These are phyloP conservation scores for Rhizopogon roseolus DNA, from an alignment of 768 basidiomycete species.

Conservation along the genomic window DNA sequence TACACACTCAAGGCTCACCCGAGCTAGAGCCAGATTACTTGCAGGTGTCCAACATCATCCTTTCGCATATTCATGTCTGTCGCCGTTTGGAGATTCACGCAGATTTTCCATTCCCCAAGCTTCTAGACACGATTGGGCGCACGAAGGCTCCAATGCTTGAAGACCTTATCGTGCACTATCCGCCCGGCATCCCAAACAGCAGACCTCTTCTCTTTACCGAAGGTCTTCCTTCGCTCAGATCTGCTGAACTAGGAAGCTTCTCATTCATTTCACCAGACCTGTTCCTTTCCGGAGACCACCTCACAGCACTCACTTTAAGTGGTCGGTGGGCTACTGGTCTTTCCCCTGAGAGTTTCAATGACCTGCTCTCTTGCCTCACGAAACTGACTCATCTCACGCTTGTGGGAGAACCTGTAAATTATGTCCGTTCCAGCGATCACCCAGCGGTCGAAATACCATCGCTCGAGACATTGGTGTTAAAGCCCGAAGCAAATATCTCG, in stretches of 20 bases:
- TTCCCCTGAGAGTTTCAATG: conserved; percentile 14
- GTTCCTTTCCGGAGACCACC: not conserved
- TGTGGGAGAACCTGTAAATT: conserved; percentile 23
- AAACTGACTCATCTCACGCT: conserved; percentile 19
- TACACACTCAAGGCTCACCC: conserved; percentile 11
- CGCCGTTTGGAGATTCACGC: conserved; percentile 21
- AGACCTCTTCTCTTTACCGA: not conserved
- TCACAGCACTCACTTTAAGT: conserved; percentile 20
- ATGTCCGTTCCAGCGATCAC: conserved; percentile 10
- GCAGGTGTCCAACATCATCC: conserved; percentile 20
- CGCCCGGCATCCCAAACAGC: conserved; percentile 5
- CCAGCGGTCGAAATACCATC: conserved; percentile 13
- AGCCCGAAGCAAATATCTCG: conserved; percentile 23
- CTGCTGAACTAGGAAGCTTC: not conserved
- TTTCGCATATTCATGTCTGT: conserved; percentile 21
- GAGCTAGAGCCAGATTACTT: conserved; percentile 15
- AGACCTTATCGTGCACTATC: conserved; percentile 21
- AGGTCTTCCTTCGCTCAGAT: not conserved
- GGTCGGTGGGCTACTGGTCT: conserved; percentile 19
- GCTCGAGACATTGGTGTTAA: conserved; percentile 15
- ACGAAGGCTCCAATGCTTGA: conserved; percentile 20
- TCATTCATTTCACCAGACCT: not conserved
- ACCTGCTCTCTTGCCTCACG: conserved; percentile 16
- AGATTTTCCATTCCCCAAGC: conserved; percentile 17
- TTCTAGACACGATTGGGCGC: conserved; percentile 17